Conservation (phyloP, 139 green algal species). For the Cymbomonas tetramitiformis region DNA sequence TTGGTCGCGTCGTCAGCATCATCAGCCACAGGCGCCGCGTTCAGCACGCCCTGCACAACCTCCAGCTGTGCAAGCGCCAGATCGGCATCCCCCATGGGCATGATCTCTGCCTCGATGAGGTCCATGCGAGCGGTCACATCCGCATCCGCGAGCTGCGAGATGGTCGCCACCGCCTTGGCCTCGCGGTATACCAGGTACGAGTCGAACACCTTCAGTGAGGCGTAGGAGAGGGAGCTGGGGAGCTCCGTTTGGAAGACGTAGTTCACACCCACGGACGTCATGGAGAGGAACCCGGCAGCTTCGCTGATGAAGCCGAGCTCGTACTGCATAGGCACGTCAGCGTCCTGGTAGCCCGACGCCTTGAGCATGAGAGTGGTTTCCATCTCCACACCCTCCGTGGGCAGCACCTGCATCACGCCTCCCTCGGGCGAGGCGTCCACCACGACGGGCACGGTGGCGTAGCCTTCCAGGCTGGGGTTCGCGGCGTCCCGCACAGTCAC, state of each 20-base stretch:
- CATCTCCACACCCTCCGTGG: too few relatives aligned
- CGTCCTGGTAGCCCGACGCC: too few relatives aligned
- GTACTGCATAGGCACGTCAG: too few relatives aligned
- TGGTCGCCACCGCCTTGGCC: background rate
- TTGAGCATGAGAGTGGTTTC: too few relatives aligned
- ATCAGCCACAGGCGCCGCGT: background rate
- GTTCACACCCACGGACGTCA: background rate
- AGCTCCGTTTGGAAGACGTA: background rate
- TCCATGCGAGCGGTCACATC: background rate
- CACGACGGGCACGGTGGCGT: too few relatives aligned
- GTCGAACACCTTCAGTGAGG: too few relatives aligned
- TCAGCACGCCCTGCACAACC: background rate
- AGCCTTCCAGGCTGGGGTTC: too few relatives aligned
- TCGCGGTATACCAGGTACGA: background rate
- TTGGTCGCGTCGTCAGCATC: background rate
- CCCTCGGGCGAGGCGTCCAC: too few relatives aligned
- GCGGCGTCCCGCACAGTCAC: too few relatives aligned
- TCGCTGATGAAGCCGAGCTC: too few relatives aligned
- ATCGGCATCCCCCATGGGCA: background rate
- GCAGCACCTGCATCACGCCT: too few relatives aligned
- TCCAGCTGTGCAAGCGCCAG: background rate
- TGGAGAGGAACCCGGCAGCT: background rate
- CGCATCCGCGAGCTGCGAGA: background rate
- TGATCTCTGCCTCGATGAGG: background rate
- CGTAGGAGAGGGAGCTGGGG: too few relatives aligned